Base-by-base conservation (phyloP, 2,329 filamentous ascomycete species). In the Huntiella abstrusa region DNA sequence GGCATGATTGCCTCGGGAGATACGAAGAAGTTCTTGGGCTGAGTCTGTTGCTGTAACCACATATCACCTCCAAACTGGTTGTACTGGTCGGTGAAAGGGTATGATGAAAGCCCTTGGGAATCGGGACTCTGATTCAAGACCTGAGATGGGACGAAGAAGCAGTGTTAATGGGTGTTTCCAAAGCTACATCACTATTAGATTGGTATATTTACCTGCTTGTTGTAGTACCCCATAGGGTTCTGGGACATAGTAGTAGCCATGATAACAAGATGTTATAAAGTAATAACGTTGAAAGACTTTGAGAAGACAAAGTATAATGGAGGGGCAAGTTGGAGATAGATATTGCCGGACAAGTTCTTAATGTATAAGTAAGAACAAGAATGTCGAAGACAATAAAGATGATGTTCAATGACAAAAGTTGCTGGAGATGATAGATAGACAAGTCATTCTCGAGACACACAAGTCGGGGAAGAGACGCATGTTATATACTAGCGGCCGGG, bases 211-310 rank as follows among this genome's bases (percentile, higher is more conserved):
- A 45, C 47, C 42, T 49, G 47, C 32, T 48, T 49, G 38, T 36
- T 45, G 43, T 49, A 49, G 47, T 49, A 49, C 13, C 45, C 47
- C 11, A 49, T 37, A 34, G 37, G 43, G 33, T 43, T 49, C 39
- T 49, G 47, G 34, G 47, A 49, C 32, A 49, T 22, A 22, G 46
- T 49, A n/a, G 47, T 40, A 19, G 47, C 33, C 47, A 49, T 49
- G 19, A 39, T 17, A 7, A 33, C 4, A 28, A 11, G 38, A 40
- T 36, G 13, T 22, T 43, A 28, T 28, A 28, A 8, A 28, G 22
- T 28, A 28, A 28, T 28, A 28, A 28, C 22, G 22, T 8, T 28
- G 22, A 8, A 7, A 28, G 22, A 28, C 22, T 28, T 28, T 28
- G 22, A 28, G n/a, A 39, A 16, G 15, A 28, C 32, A 22, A 22